Conservation (phyloP, 768 basidiomycete species). For the Tulasnella sp. region DNA sequence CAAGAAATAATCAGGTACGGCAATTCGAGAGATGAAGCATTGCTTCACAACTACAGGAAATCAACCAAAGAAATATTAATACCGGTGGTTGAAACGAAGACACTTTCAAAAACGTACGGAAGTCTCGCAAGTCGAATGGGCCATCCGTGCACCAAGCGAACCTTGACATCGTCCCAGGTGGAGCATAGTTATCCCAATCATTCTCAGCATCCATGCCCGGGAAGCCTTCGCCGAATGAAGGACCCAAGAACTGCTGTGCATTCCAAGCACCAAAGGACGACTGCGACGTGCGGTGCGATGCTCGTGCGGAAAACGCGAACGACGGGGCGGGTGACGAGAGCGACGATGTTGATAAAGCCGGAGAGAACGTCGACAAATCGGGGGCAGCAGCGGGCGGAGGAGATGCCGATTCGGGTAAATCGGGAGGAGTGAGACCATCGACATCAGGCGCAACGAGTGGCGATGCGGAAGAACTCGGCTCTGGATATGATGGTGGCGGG, state of each 20-base stretch:
- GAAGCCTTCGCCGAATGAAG: background rate
- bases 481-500: background rate
- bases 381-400: background rate
- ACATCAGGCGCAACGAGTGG: constrained; percentile 31
- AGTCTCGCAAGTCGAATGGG: constrained; percentile 73
- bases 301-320: constrained; percentile 4
- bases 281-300: background rate
- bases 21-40: constrained; percentile 77
- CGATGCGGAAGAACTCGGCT: background rate
- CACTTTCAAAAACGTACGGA: constrained; percentile 35
- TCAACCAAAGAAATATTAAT: background rate
- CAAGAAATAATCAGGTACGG: constrained; percentile 68
- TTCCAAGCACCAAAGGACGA: constrained; percentile 1
- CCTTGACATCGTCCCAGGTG: constrained; percentile 59
- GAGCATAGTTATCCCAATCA: constrained; percentile 47
- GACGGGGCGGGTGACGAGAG: constrained; percentile 19
- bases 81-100: background rate
- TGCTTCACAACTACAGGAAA: constrained; percentile 67
- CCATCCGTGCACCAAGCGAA: constrained; percentile 48
- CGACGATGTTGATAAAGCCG: constrained; percentile 23
- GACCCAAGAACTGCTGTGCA: background rate
- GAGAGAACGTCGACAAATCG: constrained; percentile 19
- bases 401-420: background rate
- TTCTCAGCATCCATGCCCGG: constrained; percentile 44
- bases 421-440: constrained; percentile 16